phyloP scores from a whole-genome alignment of 2,329 filamentous ascomycete genomes.

The Exophiala xenobiotica region DNA sequence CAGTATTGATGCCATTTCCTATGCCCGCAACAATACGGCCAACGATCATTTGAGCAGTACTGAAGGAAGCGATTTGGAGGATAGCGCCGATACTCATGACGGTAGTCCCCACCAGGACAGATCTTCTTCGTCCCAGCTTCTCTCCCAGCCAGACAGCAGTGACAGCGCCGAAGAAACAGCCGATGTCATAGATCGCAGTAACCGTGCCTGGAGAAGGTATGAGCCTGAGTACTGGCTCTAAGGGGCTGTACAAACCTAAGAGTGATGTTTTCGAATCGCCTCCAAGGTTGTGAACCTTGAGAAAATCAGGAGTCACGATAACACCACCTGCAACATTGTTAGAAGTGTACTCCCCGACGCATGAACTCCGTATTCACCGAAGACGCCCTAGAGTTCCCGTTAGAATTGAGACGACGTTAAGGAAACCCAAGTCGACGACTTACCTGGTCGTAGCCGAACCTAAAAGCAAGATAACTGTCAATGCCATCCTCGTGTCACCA shows the following conservation, averaged over 20 bases:
- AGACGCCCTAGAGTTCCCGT: constrained; percentile 48
- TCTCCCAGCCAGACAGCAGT: constrained; percentile 48
- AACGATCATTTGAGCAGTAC: constrained; percentile 51
- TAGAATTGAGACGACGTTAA: constrained; percentile 36
- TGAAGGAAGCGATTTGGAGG: constrained; percentile 48
- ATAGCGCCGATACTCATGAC: constrained; percentile 52
- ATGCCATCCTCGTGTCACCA: neutral
- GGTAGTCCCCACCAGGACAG: constrained; percentile 48
- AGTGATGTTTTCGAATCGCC: constrained; percentile 37
- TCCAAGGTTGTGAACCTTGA: constrained; percentile 48
- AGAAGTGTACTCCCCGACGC: neutral
- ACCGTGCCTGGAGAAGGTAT: constrained; percentile 41
- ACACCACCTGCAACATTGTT: constrained; percentile 45
- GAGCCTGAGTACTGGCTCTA: neutral
- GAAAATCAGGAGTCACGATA: constrained; percentile 54
- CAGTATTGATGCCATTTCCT: constrained; percentile 54
- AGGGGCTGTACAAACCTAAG: constrained; percentile 12
- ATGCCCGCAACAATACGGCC: constrained; percentile 49
- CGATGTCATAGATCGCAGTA: constrained; percentile 59
- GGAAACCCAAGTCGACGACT: neutral
- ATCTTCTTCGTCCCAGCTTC: constrained; percentile 48
- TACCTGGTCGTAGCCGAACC: constrained; percentile 31
- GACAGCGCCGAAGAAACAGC: constrained; percentile 59
- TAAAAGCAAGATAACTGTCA: neutral
- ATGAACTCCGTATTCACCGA: constrained; percentile 28